Percentiles rank a stretch among this genome's conserved stretches.
Evolutionary conservation across 495 filamentous ascomycete species (phyloP).

Genomic region (Astrothelium macrocarpum): DNA sequence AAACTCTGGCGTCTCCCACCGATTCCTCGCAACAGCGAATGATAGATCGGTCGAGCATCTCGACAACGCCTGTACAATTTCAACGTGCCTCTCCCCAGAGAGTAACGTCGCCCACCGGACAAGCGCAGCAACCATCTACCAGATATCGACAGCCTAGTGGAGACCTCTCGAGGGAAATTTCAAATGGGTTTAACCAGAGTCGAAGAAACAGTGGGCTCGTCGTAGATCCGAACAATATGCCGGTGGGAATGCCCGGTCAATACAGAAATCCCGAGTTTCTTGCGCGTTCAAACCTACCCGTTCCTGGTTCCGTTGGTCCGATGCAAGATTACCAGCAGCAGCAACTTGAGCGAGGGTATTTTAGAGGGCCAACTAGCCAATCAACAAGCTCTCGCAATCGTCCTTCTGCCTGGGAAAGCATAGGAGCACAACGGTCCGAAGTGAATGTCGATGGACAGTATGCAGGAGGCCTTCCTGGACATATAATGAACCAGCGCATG

Average conservation of each 20-base stretch:
- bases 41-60: not conserved
- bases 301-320: not conserved
- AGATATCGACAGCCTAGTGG: constrained; percentile 1
- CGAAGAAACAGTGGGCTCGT: not conserved
- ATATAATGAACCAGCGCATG: not conserved
- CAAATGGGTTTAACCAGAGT: not conserved
- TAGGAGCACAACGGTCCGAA: not conserved
- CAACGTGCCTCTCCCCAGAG: not conserved
- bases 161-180: not conserved
- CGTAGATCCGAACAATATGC: not conserved
- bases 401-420: constrained; percentile 1
- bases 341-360: not conserved
- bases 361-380: not conserved
- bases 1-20: not conserved
- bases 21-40: not conserved
- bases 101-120: not conserved
- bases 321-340: not conserved
- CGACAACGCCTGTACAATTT: not conserved
- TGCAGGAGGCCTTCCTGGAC: not conserved
- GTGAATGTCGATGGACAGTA: not conserved
- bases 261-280: not conserved
- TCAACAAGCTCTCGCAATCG: not conserved
- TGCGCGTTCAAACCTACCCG: not conserved
- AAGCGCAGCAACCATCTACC: not conserved
- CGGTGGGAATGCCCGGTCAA: not conserved